A percentile compares a stretch with the other conserved stretches of the same genome.
phyloP scores from a whole-genome alignment of 495 filamentous ascomycete species.

The Achaetomiella virescens region DNA sequence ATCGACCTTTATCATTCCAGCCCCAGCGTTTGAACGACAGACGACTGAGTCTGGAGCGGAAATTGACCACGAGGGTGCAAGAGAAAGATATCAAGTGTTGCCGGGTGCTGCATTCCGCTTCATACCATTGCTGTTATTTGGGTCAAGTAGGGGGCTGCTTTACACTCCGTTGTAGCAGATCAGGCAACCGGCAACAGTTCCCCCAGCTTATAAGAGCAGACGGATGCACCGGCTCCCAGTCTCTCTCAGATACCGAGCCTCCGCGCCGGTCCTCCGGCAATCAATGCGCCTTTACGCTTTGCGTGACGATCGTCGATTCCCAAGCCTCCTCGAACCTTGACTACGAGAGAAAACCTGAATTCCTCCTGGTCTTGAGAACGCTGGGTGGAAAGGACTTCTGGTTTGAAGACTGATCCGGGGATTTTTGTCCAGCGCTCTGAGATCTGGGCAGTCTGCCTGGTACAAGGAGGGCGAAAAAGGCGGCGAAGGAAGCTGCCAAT shows the following conservation, averaged over 20 bases:
- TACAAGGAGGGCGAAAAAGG: neutral
- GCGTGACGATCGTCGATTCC: neutral
- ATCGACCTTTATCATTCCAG: slow-evolving; percentile 3
- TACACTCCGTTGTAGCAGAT: neutral
- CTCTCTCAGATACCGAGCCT: neutral
- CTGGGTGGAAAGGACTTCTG: no score
- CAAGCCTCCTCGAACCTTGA: no score
- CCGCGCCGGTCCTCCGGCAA: neutral
- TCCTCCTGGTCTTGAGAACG: no score
- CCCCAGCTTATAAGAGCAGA: neutral
- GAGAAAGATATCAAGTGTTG: neutral
- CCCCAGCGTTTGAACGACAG: neutral
- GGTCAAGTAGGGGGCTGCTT: neutral
- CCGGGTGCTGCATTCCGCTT: no score
- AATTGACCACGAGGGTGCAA: neutral
- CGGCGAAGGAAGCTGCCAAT: neutral
- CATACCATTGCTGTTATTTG: neutral
- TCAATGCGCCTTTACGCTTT: neutral
- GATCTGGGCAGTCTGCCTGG: no score
- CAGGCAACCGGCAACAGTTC: neutral
- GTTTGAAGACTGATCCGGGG: no score
- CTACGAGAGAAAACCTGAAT: no score
- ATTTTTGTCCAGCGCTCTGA: no score
- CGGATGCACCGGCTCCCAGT: slow-evolving; percentile 3
- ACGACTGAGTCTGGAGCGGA: neutral